phyloP scores from a whole-genome alignment of 768 basidiomycete species.

The Tricholoma sp. region DNA sequence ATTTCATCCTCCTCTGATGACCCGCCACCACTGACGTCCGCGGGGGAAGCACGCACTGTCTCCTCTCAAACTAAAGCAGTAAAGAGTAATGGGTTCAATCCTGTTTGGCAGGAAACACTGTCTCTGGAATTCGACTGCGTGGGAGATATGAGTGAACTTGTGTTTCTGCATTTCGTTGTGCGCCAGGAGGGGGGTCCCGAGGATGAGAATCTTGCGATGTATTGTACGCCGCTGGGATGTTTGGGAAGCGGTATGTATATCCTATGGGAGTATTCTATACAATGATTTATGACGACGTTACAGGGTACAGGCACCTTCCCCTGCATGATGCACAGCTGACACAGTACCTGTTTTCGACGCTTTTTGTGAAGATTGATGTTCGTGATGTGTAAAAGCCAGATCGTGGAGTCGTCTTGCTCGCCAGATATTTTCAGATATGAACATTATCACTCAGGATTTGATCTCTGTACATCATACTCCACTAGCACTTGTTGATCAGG shows the following conservation, averaged over 20 bases:
- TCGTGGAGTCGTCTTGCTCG: too few relatives aligned
- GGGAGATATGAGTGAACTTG: slow-evolving; percentile 70
- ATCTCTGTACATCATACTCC: too few relatives aligned
- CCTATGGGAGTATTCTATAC: background rate
- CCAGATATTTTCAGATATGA: too few relatives aligned
- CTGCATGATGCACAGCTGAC: slow-evolving; percentile 84
- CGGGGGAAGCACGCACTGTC: slow-evolving; percentile 38
- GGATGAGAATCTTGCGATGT: slow-evolving; percentile 67
- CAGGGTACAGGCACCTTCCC: slow-evolving; percentile 88
- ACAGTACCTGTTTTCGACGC: slow-evolving; percentile 89
- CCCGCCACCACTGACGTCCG: slow-evolving; percentile 4
- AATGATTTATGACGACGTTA: background rate
- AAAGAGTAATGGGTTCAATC: slow-evolving; percentile 91
- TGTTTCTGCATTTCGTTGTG: slow-evolving; percentile 80
- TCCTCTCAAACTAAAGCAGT: slow-evolving; percentile 56
- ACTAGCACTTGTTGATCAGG: too few relatives aligned
- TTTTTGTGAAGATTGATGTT: slow-evolving; percentile 72
- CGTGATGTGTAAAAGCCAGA: slow-evolving; percentile 14
- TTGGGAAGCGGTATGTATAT: slow-evolving; percentile 57
- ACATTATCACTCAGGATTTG: too few relatives aligned
- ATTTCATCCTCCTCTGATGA: slow-evolving; percentile 13
- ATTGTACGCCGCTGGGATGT: slow-evolving; percentile 67
- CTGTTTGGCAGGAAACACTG: slow-evolving; percentile 74
- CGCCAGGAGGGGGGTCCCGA: slow-evolving; percentile 52
- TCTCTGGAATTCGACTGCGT: slow-evolving; percentile 72